Base-by-base conservation (phyloP, 169 alveolate species). In the Plasmodium cynomolgi region DNA sequence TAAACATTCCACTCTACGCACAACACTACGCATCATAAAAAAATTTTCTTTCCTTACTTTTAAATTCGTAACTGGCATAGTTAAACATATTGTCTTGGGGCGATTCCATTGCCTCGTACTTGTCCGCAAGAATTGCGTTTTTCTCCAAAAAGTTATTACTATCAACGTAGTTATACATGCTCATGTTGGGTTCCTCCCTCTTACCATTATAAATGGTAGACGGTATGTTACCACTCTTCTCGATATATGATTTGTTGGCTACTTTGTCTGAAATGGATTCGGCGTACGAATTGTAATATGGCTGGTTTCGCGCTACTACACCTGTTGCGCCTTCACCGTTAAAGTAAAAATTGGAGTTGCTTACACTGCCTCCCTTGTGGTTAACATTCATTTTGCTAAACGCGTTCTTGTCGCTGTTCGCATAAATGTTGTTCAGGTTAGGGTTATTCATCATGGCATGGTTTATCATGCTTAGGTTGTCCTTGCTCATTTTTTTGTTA, bases 11-110 rank as follows among this genome's bases (percentile, higher is more conserved):
- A 50, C 62, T 3, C 26, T 15, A 15, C 62, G 58, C 62, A 50
- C 8, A 50, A 15, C 62, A 50, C 62, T 50, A 85, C 11, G 47
- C 41, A 7, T 85, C 93, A 26, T 85, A 85, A 85, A 85, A 85
- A 85, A 34, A 44, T 17, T 85, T 85, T 31, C 79, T 72, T n/a
- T 85, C 93, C 34, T 85, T 85, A 54, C 31, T 75, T 34, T 85
- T 85, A 77, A 50, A 74, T 6, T 85, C 93, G 41, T 85, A 85
- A 85, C 81, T 85, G 31, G 86, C 31, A 68, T 85, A 62, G 23
- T 50, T 34, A 33, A 37, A 85, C 54, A 54, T 85, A 41, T 54
- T 85, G 41, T 75, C 93, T 23, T 58, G 79, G 20, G 81, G 31
- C 7, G 93, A 50, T 85, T 85, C 93, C 33, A 85, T 50, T 26